These are phyloP conservation scores for Cladophialophora psammophila DNA, from an alignment of 2,329 filamentous ascomycete genomes.

Conservation along the genomic window DNA sequence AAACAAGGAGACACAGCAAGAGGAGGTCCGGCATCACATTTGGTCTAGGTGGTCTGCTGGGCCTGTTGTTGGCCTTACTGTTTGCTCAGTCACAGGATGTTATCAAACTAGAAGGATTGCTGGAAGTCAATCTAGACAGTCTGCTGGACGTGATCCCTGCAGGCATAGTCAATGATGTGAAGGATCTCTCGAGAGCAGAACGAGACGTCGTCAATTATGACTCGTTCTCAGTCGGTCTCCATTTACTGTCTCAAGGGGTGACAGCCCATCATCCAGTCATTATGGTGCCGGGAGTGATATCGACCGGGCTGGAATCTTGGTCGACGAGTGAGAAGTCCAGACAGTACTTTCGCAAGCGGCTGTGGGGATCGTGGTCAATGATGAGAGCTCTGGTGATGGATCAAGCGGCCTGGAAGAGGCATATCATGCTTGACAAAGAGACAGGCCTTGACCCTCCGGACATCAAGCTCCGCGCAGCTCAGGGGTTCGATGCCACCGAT, in stretches of 20 bases:
- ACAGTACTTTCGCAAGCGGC: constrained; percentile 88
- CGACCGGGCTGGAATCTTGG: constrained; percentile 96
- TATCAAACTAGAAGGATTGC: constrained; percentile 78
- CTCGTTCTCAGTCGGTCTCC: constrained; percentile 87
- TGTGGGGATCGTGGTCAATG: constrained; percentile 99
- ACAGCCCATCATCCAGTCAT: constrained; percentile 85
- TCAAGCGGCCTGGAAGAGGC: constrained; percentile 91
- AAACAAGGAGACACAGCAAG: constrained; percentile 62
- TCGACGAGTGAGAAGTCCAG: constrained; percentile 84
- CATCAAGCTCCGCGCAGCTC: constrained; percentile 88
- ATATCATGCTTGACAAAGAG: constrained; percentile 93
- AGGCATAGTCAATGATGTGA: constrained; percentile 83
- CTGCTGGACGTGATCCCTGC: constrained; percentile 87
- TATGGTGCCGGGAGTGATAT: constrained; percentile 98
- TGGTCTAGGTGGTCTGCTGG: constrained; percentile 85
- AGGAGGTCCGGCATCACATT: constrained; percentile 84
- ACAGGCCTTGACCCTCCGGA: constrained; percentile 90
- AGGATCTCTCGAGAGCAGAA: constrained; percentile 86
- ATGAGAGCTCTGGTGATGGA: constrained; percentile 93
- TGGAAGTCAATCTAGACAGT: constrained; percentile 79
- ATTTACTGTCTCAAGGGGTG: constrained; percentile 81
- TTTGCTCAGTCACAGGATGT: constrained; percentile 90
- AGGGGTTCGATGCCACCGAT: constrained; percentile 96
- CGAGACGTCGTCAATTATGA: constrained; percentile 90
- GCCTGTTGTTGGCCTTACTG: constrained; percentile 85